Conservation (phyloP, 257 asterid species). For the Jacaranda copaia region DNA sequence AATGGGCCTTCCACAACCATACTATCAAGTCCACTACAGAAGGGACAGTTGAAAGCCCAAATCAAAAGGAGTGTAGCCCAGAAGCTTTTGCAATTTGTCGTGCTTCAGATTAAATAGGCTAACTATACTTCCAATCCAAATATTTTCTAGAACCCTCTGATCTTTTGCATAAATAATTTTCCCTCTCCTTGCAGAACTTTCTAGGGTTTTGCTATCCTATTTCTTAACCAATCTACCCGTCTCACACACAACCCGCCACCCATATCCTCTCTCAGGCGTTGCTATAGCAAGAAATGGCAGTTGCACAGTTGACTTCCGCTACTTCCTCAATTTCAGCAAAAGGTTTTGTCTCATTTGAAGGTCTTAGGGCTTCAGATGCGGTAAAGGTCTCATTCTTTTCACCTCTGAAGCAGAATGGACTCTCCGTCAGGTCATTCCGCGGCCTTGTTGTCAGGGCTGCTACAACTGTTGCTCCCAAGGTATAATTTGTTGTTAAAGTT, state of each 20-base stretch:
- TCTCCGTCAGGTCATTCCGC: conserved; percentile 50
- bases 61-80: too few species aligned
- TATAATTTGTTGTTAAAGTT: conserved; percentile 21
- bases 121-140: conserved; percentile 6
- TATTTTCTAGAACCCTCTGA: conserved; percentile 57
- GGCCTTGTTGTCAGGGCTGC: conserved; percentile 88
- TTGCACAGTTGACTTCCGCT: conserved; percentile 68
- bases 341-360: conserved; percentile 80
- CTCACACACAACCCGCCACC: background rate
- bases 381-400: conserved; percentile 57
- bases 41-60: too few species aligned
- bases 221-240: conserved; percentile 13
- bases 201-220: conserved; percentile 78
- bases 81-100: too few species aligned
- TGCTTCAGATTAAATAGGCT: background rate
- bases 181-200: conserved; percentile 44
- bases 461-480: conserved; percentile 92
- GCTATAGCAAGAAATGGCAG: conserved; percentile 68
- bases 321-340: conserved; percentile 79
- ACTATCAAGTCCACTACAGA: too few species aligned
- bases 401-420: conserved; percentile 55
- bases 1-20: too few species aligned
- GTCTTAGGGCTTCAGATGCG: conserved; percentile 64
- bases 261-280: background rate
- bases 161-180: conserved; percentile 32